Conservation (phyloP, 257 asterid species). For the Solanum chilense region DNA sequence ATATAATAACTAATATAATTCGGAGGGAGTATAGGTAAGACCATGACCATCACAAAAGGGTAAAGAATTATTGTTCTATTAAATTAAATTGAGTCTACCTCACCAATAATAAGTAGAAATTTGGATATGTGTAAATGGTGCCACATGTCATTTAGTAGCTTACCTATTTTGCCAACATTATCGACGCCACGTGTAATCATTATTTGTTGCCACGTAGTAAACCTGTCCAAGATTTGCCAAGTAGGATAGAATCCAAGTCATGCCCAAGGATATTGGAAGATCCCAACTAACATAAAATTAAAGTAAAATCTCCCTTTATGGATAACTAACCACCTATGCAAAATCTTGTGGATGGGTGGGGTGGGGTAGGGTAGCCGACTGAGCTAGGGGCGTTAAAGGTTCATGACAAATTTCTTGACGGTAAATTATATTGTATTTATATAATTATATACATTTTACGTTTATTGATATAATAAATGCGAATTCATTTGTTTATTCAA, state of each 20-base stretch:
- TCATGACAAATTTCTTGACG: not conserved
- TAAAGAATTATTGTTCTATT: not conserved
- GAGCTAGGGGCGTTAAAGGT: not conserved
- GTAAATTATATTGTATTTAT: not conserved
- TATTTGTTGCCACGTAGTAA: not conserved
- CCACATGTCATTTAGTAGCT: constrained; percentile 1
- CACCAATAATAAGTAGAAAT: not conserved
- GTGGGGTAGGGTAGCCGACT: accelerated
- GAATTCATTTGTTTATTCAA: not conserved
- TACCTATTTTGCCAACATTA: constrained; percentile 8
- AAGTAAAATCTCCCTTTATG: not conserved
- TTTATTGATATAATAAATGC: not conserved
- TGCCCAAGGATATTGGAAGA: not conserved
- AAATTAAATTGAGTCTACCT: constrained; percentile 3
- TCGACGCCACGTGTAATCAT: not conserved
- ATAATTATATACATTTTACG: not conserved
- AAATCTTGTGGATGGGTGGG: not conserved
- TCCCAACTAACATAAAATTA: not conserved
- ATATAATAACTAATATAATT: not conserved
- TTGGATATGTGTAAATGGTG: not conserved
- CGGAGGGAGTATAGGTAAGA: not conserved
- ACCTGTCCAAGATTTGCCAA: not conserved
- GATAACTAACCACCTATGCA: not conserved
- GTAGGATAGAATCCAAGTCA: not conserved
- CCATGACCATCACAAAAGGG: not conserved